Conservation (phyloP, 169 alveolate genomes). For the Eimeria maxima region DNA sequence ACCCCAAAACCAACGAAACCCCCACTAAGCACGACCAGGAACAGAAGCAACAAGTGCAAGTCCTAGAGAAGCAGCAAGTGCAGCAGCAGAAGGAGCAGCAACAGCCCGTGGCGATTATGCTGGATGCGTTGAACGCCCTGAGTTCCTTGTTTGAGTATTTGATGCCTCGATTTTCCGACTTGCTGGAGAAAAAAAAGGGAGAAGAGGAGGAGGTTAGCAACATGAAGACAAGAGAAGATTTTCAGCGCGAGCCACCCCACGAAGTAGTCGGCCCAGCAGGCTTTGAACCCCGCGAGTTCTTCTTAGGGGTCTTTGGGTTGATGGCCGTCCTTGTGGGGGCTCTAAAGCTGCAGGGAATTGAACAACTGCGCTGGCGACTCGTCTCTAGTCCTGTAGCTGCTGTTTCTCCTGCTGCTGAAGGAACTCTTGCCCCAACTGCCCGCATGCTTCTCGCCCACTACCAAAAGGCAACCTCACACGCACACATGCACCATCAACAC, state of each 20-base stretch:
- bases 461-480: conserved; percentile 11
- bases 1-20: background rate
- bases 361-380: conserved; percentile 74
- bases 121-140: background rate
- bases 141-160: conserved; percentile 32
- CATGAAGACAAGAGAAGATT: background rate
- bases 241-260: background rate
- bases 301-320: conserved; percentile 11
- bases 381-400: conserved; percentile 37
- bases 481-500: background rate
- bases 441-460: conserved; percentile 32
- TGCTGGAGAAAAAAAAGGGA: background rate
- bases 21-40: background rate
- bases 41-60: no score
- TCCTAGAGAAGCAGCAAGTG: no score
- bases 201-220: background rate
- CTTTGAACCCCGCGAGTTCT: conserved; percentile 47
- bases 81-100: no score
- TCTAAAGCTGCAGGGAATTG: conserved; percentile 45
- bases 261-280: conserved; percentile 43
- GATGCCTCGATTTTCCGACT: conserved; percentile 35
- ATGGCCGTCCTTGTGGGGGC: conserved; percentile 76
- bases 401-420: background rate
- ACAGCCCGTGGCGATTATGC: background rate
- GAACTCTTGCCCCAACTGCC: conserved; percentile 75